Evolutionary conservation across 768 basidiomycete species (phyloP), one percentile per base, ranked within the genome.

Genomic region (Kockovaella imperatae): DNA sequence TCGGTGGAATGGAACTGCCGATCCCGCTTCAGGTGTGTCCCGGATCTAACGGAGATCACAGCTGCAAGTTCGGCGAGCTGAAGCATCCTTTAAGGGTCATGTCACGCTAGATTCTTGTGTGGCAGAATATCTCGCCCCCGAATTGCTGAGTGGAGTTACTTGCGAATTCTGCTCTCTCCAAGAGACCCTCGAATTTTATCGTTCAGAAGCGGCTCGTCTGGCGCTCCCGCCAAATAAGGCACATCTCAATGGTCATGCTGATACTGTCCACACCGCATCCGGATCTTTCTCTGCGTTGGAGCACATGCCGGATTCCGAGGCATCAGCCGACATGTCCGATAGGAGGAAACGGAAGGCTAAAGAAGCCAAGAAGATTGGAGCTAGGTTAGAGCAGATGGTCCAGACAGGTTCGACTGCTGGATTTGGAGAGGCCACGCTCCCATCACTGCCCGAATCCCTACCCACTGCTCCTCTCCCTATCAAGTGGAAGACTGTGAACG

Each of bases 131-230:
- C 93, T 89, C 24, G 78, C 83, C 10, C 77, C 93, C 25, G 95
- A 99, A 67, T 72, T 86, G 29, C 77, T 99, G 38, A 80, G 79
- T n/a, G 90, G 91, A 63, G 93, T 89, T 59, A 81, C 88, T 23
- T 99, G 95, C 71, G 82, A 90, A 18, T 83, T 83, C 52, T 99
- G 95, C 65, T 87, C 89, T 1, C 74, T 97, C 52, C 74, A 81
- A 4, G 82, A 83, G 15, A 97, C 95, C 0, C 79, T 56, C 73
- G 73, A 40, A 76, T 81, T 39, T 75, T 91, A 46, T 69, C 41
- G 74, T 32, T 71, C 77, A 7, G 88, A 91, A 46, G 74, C 80
- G 4, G 77, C 80, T 29, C 72, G 76, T 18, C 73, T 89, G 10
- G 76, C 78, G 32, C 73, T 48, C 70, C 75, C 30, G n/a, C 53